These are phyloP conservation scores for Mimosa pudica DNA, from an alignment of 306 rosid genomes.

Conservation along the genomic window DNA sequence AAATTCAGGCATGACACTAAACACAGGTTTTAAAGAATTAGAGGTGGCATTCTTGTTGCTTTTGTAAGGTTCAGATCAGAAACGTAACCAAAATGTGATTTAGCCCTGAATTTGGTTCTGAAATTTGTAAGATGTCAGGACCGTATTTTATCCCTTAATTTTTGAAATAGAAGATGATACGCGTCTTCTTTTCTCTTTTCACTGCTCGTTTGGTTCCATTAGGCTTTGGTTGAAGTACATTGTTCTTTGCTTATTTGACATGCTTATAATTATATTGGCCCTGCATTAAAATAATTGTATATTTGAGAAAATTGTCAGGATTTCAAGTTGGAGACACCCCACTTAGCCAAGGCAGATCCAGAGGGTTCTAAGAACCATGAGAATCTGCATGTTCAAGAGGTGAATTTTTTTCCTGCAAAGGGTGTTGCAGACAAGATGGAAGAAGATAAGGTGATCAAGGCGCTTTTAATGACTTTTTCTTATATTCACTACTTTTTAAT, in stretches of 20 bases:
- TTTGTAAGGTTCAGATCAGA: constrained; percentile 1
- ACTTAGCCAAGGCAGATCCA: constrained; percentile 38
- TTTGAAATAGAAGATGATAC: not conserved
- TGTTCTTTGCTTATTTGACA: constrained; percentile 14
- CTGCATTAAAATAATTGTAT: constrained; percentile 22
- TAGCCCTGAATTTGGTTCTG: not conserved
- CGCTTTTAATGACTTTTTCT: constrained; percentile 34
- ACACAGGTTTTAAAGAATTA: constrained; percentile 14
- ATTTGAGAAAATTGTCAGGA: constrained; percentile 43
- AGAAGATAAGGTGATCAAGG: constrained; percentile 75
- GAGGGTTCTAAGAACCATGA: constrained; percentile 38
- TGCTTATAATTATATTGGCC: constrained; percentile 10
- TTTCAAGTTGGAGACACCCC: constrained; percentile 39
- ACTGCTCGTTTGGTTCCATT: not conserved
- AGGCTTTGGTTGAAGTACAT: constrained; percentile 21
- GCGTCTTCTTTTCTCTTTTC: not conserved
- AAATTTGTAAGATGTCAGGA: not conserved
- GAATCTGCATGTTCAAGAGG: constrained; percentile 40
- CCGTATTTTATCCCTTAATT: not conserved
- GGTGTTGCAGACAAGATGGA: constrained; percentile 43
- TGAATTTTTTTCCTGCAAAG: constrained; percentile 41
- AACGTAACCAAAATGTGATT: constrained; percentile 11
- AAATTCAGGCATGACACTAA: not conserved
- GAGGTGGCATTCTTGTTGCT: constrained; percentile 3
- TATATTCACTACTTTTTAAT: constrained; percentile 22